Evolutionary conservation across 1,284 basidiomycete genomes (phyloP).

Genomic region (Ceratobasidium sp.): DNA sequence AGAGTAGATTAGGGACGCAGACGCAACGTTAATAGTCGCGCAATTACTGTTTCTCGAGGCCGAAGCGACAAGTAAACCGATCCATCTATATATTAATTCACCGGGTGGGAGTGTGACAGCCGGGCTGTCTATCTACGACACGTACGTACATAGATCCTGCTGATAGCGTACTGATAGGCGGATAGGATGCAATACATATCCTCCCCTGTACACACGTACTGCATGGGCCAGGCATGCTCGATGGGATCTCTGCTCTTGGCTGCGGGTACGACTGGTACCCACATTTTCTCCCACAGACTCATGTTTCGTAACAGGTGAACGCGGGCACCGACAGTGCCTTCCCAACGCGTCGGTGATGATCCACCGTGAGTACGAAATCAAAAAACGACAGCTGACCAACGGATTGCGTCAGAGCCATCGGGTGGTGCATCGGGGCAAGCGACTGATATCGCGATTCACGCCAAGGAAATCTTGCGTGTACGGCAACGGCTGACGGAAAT

Average conservation of each 20-base stretch:
- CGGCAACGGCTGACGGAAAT: slow-evolving; percentile 84
- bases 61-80: slow-evolving; percentile 90
- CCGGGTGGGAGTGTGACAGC: slow-evolving; percentile 95
- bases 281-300: not conserved
- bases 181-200: slow-evolving; percentile 81
- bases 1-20: slow-evolving; percentile 81
- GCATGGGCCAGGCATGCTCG: slow-evolving; percentile 90
- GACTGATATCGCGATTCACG: slow-evolving; percentile 93
- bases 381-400: not conserved
- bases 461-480: slow-evolving; percentile 91
- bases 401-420: slow-evolving; percentile 77
- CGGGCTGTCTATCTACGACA: slow-evolving; percentile 95
- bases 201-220: slow-evolving; percentile 94
- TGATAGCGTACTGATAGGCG: slow-evolving; percentile 68
- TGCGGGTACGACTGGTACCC: slow-evolving; percentile 65
- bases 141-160: slow-evolving; percentile 63
- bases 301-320: slow-evolving; percentile 66
- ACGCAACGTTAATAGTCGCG: slow-evolving; percentile 86
- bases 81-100: slow-evolving; percentile 94
- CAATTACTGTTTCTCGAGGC: slow-evolving; percentile 95
- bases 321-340: slow-evolving; percentile 87
- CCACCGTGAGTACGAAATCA: slow-evolving; percentile 76
- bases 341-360: slow-evolving; percentile 97
- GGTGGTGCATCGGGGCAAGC: slow-evolving; percentile 94
- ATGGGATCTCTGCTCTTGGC: slow-evolving; percentile 93